A percentile compares a stretch with the other conserved stretches of the same genome.
These are phyloP conservation scores for Thermomucor indicae-seudaticae DNA, from an alignment of 371 early-diverging fungal species.

Conservation along the genomic window DNA sequence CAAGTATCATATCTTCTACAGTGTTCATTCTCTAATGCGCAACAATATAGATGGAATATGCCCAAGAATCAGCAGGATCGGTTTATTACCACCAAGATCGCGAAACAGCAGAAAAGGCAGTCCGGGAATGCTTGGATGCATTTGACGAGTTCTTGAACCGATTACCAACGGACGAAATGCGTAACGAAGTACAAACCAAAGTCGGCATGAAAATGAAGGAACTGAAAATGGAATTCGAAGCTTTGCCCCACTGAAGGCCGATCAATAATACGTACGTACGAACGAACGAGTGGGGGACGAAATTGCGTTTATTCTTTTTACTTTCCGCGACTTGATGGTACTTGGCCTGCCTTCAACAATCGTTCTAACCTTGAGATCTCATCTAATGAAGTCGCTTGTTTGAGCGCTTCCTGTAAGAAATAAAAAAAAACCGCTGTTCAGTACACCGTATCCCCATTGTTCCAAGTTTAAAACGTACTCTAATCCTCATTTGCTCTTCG, in stretches of 20 bases:
- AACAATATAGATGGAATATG: slow-evolving; percentile 44
- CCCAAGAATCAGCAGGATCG: slow-evolving; percentile 37
- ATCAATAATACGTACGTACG: too few relatives aligned
- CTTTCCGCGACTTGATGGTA: slow-evolving; percentile 21
- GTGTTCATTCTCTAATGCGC: too few relatives aligned
- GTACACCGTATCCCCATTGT: background rate
- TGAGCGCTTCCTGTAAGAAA: slow-evolving; percentile 56
- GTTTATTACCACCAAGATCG: slow-evolving; percentile 40
- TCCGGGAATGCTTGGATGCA: slow-evolving; percentile 28
- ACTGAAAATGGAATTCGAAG: slow-evolving; percentile 33
- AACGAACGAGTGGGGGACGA: too few relatives aligned
- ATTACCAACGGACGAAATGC: slow-evolving; percentile 32
- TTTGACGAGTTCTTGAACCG: slow-evolving; percentile 24
- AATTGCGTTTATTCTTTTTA: background rate
- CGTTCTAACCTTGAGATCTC: slow-evolving; percentile 74
- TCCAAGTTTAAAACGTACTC: slow-evolving; percentile 14
- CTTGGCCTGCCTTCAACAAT: slow-evolving; percentile 60
- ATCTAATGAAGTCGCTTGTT: slow-evolving; percentile 73
- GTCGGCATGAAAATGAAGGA: slow-evolving; percentile 37
- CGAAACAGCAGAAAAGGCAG: slow-evolving; percentile 31
- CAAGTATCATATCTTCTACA: slow-evolving; percentile 1
- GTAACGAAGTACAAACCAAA: slow-evolving; percentile 27
- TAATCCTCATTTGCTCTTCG: slow-evolving; percentile 61
- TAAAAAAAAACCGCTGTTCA: background rate
- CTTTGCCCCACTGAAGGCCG: too few relatives aligned